Evolutionary conservation across 2,329 filamentous ascomycete species (phyloP), one percentile per base, ranked within the genome.

Genomic region (Colletotrichum sp.): DNA sequence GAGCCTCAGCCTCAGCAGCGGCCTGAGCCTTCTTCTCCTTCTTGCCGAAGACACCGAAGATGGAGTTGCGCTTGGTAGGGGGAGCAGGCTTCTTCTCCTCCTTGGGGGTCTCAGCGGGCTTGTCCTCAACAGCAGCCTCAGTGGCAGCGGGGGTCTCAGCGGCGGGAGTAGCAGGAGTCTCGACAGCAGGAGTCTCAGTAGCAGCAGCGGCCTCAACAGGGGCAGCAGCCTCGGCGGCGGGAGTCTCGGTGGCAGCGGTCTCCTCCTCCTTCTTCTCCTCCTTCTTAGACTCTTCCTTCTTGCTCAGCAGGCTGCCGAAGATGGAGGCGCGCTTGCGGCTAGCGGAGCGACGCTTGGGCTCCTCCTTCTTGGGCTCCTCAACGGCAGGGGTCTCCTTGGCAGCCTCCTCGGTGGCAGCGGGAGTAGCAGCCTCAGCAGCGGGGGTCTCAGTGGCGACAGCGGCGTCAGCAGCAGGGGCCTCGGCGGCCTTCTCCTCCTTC

Each of bases 251-350:
- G 36, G 81, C 78, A 27, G 84, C 84, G 65, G 83, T 82, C 66
- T 74, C 39, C 72, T 82, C 86, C 71, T 86, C 85, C 78, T 85
- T 84, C 81, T 85, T 85, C 76, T 87, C 85, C 78, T 85, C 87
- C 80, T 83, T 83, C 79, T 84, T 83, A 76, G 82, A 82, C 81
- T 87, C 85, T 74, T 89, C 88, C 86, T 91, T 91, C 86, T 91
- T 90, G 80, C 89, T 87, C 8, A 89, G 82, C 77, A 93, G 87
- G 80, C 81, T 86, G 79, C 89, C 90, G 80, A 94, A 93, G 86
- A 93, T 90, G 70, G 92, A 93, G 62, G 87, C 85, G 68, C 92
- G 91, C 91, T 94, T 93, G 82, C 90, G 90, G 83, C 91, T 93
- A 66, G 89, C 88, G 79, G 91, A 93, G 81, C 91, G 90, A 78